These are phyloP conservation scores for Venturia oleaginea DNA, from an alignment of 2,329 filamentous ascomycete genomes.

Conservation along the genomic window DNA sequence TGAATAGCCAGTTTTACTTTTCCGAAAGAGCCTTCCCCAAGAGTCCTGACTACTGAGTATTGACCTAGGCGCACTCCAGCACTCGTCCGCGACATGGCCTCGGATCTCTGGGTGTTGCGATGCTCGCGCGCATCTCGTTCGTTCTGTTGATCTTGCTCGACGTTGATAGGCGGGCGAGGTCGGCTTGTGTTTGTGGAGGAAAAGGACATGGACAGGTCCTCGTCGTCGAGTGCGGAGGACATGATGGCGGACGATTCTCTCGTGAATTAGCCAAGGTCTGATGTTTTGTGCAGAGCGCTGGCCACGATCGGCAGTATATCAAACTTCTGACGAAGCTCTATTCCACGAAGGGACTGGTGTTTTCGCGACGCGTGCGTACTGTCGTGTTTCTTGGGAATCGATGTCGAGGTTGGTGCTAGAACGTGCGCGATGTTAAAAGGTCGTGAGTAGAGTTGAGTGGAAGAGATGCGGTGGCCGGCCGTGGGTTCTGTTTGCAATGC, in stretches of 20 bases:
- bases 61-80: slow-evolving; percentile 70
- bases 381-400: neutral
- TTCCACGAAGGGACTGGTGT: neutral
- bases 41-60: slow-evolving; percentile 81
- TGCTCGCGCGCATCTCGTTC: slow-evolving; percentile 2
- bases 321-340: neutral
- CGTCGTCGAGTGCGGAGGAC: slow-evolving; percentile 31
- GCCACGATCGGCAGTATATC: neutral
- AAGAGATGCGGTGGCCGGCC: neutral
- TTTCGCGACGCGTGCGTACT: neutral
- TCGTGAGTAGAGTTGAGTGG: neutral
- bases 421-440: neutral
- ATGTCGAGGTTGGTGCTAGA: neutral
- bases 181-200: slow-evolving; percentile 16
- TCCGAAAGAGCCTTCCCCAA: slow-evolving; percentile 95
- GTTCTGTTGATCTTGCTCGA: slow-evolving; percentile 17
- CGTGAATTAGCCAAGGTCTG: neutral
- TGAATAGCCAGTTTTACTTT: slow-evolving; percentile 97
- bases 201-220: slow-evolving; percentile 32
- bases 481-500: neutral
- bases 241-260: slow-evolving; percentile 19
- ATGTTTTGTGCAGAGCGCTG: neutral
- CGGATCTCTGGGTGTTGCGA: slow-evolving; percentile 15
- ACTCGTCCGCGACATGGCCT: slow-evolving; percentile 38
- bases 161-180: slow-evolving; percentile 20